Base-by-base conservation (phyloP, 129 eudicot species). In the Chrysanthemum seticuspe region DNA sequence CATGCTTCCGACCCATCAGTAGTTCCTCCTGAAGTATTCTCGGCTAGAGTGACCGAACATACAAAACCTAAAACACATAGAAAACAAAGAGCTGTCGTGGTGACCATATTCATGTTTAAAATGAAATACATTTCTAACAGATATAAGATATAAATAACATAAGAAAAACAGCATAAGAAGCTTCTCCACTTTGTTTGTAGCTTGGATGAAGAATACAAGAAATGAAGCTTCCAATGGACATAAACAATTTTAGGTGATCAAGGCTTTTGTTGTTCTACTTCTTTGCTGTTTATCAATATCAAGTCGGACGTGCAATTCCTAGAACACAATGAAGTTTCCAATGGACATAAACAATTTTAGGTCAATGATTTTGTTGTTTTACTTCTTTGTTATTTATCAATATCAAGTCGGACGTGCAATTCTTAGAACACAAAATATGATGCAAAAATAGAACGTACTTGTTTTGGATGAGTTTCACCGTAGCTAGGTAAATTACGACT, bases 1-100 rank as follows among this genome's bases (percentile, higher is more conserved):
- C 89, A 85, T 67, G 59, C 58, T 85, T 85, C 86, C 60, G 91
- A 85, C 65, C 91, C 91, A 80, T 85, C 74, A 1, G 80, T 74
- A 61, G 82, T 74, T 57, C 80, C 83, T 0, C 65, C 67, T 0
- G 59, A 29, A 47, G 60, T 68, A 29, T 74, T 59, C 62, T 14
- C 48, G 66, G 18, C 68, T 25, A 74, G 78, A 44, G 45, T 53
- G 23, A 68, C 60, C 3, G 36, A 23, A 59, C 73, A 76, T 29
- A 57, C 25, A 63, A 23, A 27, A 16, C 51, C 65, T 48, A 71
- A 54, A 57, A 65, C 61, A 59, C 77, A 64, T 13, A 78, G 40
- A 34, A 63, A 48, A 51, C 78, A 3, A 61, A 64, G 71, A 18
- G n/a, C 9, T 70, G 70, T 70, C 54, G 13, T 74, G 53, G 68